These are phyloP conservation scores for Aeminium ludgeri DNA, from an alignment of 495 filamentous ascomycete species.

Conservation along the genomic window DNA sequence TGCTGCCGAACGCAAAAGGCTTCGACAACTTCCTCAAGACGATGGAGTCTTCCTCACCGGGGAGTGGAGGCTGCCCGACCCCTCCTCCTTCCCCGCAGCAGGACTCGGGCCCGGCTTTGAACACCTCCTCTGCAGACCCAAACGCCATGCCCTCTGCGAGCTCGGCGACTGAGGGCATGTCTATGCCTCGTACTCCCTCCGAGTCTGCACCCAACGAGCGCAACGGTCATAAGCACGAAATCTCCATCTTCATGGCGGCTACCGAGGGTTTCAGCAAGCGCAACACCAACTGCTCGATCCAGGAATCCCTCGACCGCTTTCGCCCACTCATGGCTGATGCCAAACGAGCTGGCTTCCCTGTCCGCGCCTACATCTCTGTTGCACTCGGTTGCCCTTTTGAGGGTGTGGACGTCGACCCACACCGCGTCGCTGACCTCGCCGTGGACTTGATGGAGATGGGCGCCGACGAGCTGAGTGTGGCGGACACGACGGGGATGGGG, in stretches of 20 bases:
- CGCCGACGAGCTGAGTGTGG: slow-evolving; percentile 82
- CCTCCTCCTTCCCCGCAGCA: slow-evolving; percentile 18
- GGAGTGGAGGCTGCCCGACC: slow-evolving; percentile 21
- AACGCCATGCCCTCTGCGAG: slow-evolving; percentile 26
- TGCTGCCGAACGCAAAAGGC: slow-evolving; percentile 77
- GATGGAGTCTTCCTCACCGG: slow-evolving; percentile 25
- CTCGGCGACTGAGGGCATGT: slow-evolving; percentile 13
- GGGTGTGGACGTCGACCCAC: slow-evolving; percentile 62
- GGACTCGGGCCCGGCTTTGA: slow-evolving; percentile 27
- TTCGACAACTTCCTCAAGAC: slow-evolving; percentile 40
- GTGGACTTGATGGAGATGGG: slow-evolving; percentile 80
- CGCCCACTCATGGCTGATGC: slow-evolving; percentile 56
- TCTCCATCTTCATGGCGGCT: slow-evolving; percentile 84
- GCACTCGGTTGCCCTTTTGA: slow-evolving; percentile 91
- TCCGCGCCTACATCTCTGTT: slow-evolving; percentile 89
- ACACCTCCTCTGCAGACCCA: slow-evolving; percentile 27
- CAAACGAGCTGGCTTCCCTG: slow-evolving; percentile 51
- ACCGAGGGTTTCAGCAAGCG: slow-evolving; percentile 81
- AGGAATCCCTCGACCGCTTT: slow-evolving; percentile 62
- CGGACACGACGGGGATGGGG: slow-evolving; percentile 94
- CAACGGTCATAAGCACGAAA: slow-evolving; percentile 35
- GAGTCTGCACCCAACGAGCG: background rate
- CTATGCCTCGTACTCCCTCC: background rate
- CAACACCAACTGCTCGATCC: slow-evolving; percentile 83
- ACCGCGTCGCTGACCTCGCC: slow-evolving; percentile 68